Percentiles rank a stretch among this genome's conserved stretches.
phyloP scores from a whole-genome alignment of 768 basidiomycete species.

The Russula compacta region DNA sequence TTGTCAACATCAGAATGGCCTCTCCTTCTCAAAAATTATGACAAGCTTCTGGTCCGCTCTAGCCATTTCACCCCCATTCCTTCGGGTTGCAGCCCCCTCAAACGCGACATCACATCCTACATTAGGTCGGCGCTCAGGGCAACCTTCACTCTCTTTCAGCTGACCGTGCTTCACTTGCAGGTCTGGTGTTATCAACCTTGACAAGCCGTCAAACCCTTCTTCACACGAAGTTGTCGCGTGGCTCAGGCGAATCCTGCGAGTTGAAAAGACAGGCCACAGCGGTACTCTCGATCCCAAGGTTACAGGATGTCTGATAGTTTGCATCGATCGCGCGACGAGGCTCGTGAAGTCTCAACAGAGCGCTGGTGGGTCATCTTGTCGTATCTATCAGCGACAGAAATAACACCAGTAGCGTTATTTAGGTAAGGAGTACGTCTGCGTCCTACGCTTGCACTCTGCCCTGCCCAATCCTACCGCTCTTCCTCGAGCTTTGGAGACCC shows the following conservation, averaged over 20 bases:
- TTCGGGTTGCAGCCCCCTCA: conserved; percentile 85
- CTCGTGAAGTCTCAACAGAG: conserved; percentile 98
- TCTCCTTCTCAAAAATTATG: conserved; percentile 95
- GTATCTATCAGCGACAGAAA: background rate
- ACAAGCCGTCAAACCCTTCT: conserved; percentile 98
- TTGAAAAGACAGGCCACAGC: conserved; percentile 98
- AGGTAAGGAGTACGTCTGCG: conserved; percentile 99
- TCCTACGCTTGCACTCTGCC: conserved; percentile 81
- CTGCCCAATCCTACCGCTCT: conserved; percentile 78
- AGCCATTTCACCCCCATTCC: conserved; percentile 98
- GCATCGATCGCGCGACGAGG: conserved; percentile 96
- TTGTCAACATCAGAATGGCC: conserved; percentile 98
- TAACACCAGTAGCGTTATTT: background rate
- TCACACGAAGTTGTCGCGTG: conserved; percentile 99
- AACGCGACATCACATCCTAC: conserved; percentile 86
- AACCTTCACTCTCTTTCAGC: background rate
- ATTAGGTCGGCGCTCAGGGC: conserved; percentile 55
- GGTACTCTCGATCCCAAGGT: conserved; percentile 99
- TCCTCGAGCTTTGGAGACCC: conserved; percentile 88
- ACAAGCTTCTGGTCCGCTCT: conserved; percentile 89
- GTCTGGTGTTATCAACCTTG: conserved; percentile 97
- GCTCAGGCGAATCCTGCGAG: conserved; percentile 92
- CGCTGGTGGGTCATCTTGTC: conserved; percentile 54
- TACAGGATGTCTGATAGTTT: conserved; percentile 97
- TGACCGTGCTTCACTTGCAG: conserved; percentile 32